Evolutionary conservation across 345 rosid species (phyloP), one percentile per base, ranked within the genome.

Genomic region (Dipteronia sinensis): DNA sequence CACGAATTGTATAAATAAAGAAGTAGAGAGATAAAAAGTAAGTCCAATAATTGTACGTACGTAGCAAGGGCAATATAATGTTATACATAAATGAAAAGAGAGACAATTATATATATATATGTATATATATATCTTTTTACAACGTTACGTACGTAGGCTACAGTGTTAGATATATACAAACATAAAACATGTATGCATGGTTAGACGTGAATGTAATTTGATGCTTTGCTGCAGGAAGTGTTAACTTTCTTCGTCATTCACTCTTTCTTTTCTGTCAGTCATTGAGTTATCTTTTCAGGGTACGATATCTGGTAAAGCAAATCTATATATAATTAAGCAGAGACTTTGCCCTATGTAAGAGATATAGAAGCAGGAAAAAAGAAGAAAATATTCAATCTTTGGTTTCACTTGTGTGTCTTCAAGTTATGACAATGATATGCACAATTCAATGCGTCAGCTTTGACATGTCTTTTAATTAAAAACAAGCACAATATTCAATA

Each of bases 361-460:
- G 65, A 74, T 3, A 62, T 23, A 56, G 10, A 74, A 69, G 6
- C 40, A 25, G 73, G 5, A 69, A 69, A 69, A 69, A 51, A 20
- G 71, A 23, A 51, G 58, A 3, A 16, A 15, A 15, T 15, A 16
- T 3, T 15, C 16, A 51, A 10, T 51, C 38, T 51, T 51, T 51
- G 58, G 19, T 20, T n/a, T 8, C 64, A 19, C 64, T 20, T 22
- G 58, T 51, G 56, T 51, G 58, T 51, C 58, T 16, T 59, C 25
- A 20, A 59, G 64, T 59, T 8, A 59, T 59, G 67, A 59, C 79
- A 77, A 17, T 23, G 71, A 77, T 12, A 71, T 38, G 80, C 70
- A 8, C 72, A 55, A 72, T 65, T 65, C 76, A 72, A 72, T 78
- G 76, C 76, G 65, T 72, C 76, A 72, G 17, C 59, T 68, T 76